Evolutionary conservation across 1,284 basidiomycete genomes (phyloP), one percentile per base, ranked within the genome.

Genomic region (Boletus sp.): DNA sequence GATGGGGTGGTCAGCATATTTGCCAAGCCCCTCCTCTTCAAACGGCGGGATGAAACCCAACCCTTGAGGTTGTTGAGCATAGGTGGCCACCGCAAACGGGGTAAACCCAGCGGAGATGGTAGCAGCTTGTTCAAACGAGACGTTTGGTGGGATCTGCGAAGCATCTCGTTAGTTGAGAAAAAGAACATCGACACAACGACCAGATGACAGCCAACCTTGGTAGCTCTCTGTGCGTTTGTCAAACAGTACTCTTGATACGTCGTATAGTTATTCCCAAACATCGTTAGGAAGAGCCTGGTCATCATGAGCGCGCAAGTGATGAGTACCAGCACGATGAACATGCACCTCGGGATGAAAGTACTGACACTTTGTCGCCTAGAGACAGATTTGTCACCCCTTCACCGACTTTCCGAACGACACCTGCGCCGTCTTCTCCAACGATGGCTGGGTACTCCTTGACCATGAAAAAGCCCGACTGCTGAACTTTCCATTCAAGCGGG

Each of bases 181-280:
- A 38, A 8, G 13, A 19, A 14, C n/a, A 13, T 38, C 7, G 6
- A 33, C 11, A 37, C n/a, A 4, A n/a, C 16, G 10, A 8, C 10
- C 30, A 6, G 28, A 56, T 33, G 6, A n/a, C 14, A 11, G 4
- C 40, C 4, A 33, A 80, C 80, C 70, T 81, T 81, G 9, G 75
- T 72, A 35, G 74, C 70, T 4, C 78, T 66, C 1, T 74, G 73
- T 14, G 78, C 75, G 38, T 70, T 61, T 0, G 71, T 71, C 19
- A 80, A 58, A 14, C 75, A 68, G 58, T 81, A 83, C 62, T 85
- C 77, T 71, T 85, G 81, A 66, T 78, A 82, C 0, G 77, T 55
- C 35, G n/a, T 6, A 25, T 40, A 31, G 5, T 58, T 56, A 30
- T 60, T 60, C 8, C 50, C 58, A 25, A 60, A 52, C 14, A 14